phyloP scores from a whole-genome alignment of 2,329 filamentous ascomycete genomes.

The Paraphaeosphaeria minitans region DNA sequence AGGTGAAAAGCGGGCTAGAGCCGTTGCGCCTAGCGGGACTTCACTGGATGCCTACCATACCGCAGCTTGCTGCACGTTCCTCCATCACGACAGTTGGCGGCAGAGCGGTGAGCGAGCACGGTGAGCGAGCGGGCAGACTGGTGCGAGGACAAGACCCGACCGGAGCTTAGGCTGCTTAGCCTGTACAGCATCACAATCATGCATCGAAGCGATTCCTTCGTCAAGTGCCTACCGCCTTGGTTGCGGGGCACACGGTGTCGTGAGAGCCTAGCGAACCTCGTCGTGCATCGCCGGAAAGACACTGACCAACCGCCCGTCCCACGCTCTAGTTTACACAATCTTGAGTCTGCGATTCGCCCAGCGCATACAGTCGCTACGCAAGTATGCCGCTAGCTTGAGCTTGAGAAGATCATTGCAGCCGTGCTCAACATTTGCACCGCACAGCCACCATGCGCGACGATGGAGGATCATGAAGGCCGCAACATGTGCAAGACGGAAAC shows the following conservation, averaged over 20 bases:
- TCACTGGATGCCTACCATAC: too few relatives aligned
- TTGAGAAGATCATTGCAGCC: not conserved
- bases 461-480: not conserved
- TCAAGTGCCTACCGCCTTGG: not conserved
- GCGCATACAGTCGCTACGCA: not conserved
- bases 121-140: not conserved
- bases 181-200: not conserved
- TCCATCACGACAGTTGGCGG: not conserved
- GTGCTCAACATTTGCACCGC: not conserved
- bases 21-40: not conserved
- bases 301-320: not conserved
- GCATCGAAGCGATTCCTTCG: conserved; percentile 1
- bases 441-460: not conserved
- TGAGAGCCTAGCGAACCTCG: not conserved
- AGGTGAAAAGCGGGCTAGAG: not conserved
- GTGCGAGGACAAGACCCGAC: not conserved
- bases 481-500: not conserved
- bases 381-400: not conserved
- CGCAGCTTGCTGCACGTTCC: not conserved
- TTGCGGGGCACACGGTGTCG: not conserved
- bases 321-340: not conserved
- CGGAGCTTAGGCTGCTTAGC: not conserved
- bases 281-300: not conserved
- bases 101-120: not conserved
- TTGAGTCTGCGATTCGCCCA: not conserved